Percentiles rank a stretch among this genome's conserved stretches.
Evolutionary conservation across 2,329 filamentous ascomycete species (phyloP).

Genomic region (Aureobasidium sp.): DNA sequence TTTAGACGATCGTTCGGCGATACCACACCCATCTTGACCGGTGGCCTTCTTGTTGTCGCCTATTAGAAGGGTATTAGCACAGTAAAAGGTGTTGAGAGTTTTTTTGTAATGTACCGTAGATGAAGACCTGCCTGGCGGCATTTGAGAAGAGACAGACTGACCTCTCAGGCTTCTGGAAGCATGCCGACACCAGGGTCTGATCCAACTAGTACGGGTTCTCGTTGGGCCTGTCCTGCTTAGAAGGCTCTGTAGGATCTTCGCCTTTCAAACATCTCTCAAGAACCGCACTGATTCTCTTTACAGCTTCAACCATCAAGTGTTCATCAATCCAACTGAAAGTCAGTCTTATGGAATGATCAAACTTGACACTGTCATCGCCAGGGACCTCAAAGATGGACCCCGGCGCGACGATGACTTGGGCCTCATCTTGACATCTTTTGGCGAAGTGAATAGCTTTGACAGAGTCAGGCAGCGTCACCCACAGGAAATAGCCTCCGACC

Average conservation of each 20-base stretch:
- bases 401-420: slow-evolving; percentile 60
- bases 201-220: neutral
- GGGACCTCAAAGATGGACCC: slow-evolving; percentile 61
- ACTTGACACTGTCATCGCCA: slow-evolving; percentile 42
- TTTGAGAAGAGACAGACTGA: slow-evolving; percentile 65
- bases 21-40: slow-evolving; percentile 69
- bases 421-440: slow-evolving; percentile 51
- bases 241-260: neutral
- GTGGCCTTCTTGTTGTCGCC: slow-evolving; percentile 33
- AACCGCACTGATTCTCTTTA: slow-evolving; percentile 53
- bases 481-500: slow-evolving; percentile 81
- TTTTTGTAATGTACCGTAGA: slow-evolving; percentile 34
- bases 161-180: neutral
- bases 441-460: slow-evolving; percentile 52
- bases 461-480: slow-evolving; percentile 57
- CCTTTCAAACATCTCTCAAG: slow-evolving; percentile 30
- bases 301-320: slow-evolving; percentile 57
- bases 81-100: slow-evolving; percentile 13
- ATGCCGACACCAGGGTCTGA: neutral
- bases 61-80: neutral
- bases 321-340: slow-evolving; percentile 70
- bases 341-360: slow-evolving; percentile 55
- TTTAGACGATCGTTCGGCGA: slow-evolving; percentile 35
- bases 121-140: slow-evolving; percentile 72
- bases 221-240: neutral